phyloP scores from a whole-genome alignment of 1,139 yeast species.

The Zygosaccharomyces sapae region DNA sequence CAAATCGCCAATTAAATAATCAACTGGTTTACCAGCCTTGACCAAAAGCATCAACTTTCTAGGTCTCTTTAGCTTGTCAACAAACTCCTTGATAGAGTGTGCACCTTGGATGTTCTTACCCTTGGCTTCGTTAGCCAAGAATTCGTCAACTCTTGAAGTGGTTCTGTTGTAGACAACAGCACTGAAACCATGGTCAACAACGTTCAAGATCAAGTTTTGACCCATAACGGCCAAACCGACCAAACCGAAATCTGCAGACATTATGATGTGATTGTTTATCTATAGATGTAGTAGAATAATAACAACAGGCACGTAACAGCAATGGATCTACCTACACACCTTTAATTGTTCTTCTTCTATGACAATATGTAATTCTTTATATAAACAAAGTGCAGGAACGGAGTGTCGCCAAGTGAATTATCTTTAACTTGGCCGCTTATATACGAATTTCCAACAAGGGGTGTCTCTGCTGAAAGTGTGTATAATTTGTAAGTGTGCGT shows the following conservation, averaged over 20 bases:
- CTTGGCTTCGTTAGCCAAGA: slow-evolving; percentile 92
- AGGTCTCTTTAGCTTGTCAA: slow-evolving; percentile 90
- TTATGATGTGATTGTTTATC: background rate
- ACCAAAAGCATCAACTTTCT: slow-evolving; percentile 91
- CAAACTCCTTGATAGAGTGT: slow-evolving; percentile 82
- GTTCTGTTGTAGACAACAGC: slow-evolving; percentile 99
- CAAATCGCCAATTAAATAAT: slow-evolving; percentile 81
- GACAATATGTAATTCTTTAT: no score
- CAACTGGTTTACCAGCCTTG: slow-evolving; percentile 96
- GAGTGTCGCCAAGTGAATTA: no score
- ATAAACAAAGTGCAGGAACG: no score
- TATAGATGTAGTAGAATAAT: background rate
- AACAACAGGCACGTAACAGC: no score
- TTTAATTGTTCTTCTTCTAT: no score
- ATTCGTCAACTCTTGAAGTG: slow-evolving; percentile 88
- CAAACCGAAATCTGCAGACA: slow-evolving; percentile 86
- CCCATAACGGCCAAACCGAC: slow-evolving; percentile 99
- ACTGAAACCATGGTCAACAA: slow-evolving; percentile 96
- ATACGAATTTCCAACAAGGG: background rate
- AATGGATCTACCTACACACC: no score
- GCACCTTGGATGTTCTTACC: slow-evolving; percentile 96
- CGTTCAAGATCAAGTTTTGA: slow-evolving; percentile 94
- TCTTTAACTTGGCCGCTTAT: background rate
- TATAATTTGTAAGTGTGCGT: background rate
- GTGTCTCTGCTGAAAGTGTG: background rate